Base-by-base conservation (phyloP, 768 basidiomycete species). In the Melanogaster broomeanus region DNA sequence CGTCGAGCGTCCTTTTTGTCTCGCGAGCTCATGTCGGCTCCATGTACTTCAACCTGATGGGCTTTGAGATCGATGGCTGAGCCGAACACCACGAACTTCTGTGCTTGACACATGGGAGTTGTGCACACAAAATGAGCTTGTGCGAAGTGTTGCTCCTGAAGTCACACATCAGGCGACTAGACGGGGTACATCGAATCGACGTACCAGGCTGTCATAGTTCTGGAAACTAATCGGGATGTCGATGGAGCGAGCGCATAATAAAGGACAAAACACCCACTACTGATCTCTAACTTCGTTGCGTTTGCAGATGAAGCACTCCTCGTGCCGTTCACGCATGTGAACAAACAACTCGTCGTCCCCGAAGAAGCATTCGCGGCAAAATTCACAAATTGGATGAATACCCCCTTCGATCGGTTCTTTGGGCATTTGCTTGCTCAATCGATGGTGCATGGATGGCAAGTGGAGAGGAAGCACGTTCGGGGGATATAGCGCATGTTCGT, bases 241-340 rank as follows among this genome's bases (percentile, higher is more conserved):
- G 35, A 24, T 37, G 34, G 46, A 16, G n/a, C 27, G 13, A 41
- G 38, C 49, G 37, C 38, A 33, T 19, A 42, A 18, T 10, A 54
- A 22, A 15, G 40, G 54, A 31, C 16, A 11, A 25, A 38, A 52
- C 13, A 80, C 93, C 63, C 61, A 97, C 93, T 97, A 94, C 72
- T 93, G 84, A 68, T 94, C 84, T 57, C 80, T 76, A 35, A 90
- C 60, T 7, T 87, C 93, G 49, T 87, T 81, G 25, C 88, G 79
- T 65, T 92, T 93, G 69, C 97, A 99, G 13, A 99, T 69, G 59
- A 97, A 97, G 66, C 96, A 98, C 62, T 98, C 95, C 68, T 99
- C 96, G 71, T 99, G 96, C 43, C 76, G 77, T 63, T 94, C 87
- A 45, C 95, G 83, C 87, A 98, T 91, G 68, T 99, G 97, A 21